Evolutionary conservation across 768 basidiomycete genomes (phyloP), one percentile per base, ranked within the genome.

Genomic region (Auriscalpium microsporum): DNA sequence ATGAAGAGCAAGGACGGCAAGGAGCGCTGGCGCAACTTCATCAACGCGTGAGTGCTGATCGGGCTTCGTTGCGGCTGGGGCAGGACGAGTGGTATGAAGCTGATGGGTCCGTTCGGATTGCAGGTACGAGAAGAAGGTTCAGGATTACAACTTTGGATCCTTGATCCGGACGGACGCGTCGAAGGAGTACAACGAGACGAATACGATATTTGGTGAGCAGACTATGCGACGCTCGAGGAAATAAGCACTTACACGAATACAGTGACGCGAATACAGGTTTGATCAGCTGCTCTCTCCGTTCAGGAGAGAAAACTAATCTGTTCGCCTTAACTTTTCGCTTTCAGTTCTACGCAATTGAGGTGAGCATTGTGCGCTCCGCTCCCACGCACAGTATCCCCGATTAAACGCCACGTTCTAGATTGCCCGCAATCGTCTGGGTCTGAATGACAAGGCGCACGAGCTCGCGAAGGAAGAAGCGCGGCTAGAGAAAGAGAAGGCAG

Each of bases 81-180:
- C 28, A 28, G 28, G 28, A 28, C 28, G 28, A 1, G 28, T 28
- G 28, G 28, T 0, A 5, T 28, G 28, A 4, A 5, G 28, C 28
- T 28, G 28, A 28, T 28, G 28, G 28, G 5, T 28, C 28, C 44
- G 48, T 10, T 47, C 28, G 37, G 36, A 58, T 42, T 7, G 50
- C 60, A 90, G 90, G 56, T 96, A 94, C 72, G 88, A 95, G 72
- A 84, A 87, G 56, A 89, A 87, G 65, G 75, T 98, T 53, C 87
- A 88, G 65, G 93, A 97, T 62, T 91, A 87, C 73, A 98, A 98
- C 77, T 97, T 97, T 71, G 96, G 96, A 17, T 97, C 91, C 2
- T 75, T 99, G 61, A 87, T 99, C 60, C 82, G 96, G 50, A 85
- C 81, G 48, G 81, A 96, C 64, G 79, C 86, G 38, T 75, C 73